Conservation (phyloP, 73 alveolate species). For the Paramecium sonneborni region DNA sequence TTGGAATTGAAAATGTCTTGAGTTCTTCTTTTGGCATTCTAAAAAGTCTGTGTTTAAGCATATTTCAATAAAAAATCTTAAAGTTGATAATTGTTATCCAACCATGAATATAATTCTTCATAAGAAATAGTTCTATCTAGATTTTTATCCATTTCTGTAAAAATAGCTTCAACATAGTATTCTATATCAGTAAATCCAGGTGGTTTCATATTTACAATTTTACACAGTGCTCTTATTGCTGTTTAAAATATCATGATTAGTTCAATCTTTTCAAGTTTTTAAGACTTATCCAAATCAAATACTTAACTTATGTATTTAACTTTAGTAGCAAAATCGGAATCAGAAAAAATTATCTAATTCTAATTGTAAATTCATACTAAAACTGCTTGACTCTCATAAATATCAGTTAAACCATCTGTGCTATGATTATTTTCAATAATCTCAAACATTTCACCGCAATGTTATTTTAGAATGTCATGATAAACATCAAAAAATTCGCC, state of each 20-base stretch:
- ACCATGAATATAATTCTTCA: constrained; percentile 32
- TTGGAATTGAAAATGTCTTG: neutral
- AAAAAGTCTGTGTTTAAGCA: neutral
- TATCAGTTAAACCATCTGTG: neutral
- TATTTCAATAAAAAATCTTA: neutral
- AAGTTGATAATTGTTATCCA: neutral
- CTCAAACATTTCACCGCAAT: constrained; percentile 43
- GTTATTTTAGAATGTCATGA: neutral
- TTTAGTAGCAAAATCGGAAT: neutral
- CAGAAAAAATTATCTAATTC: neutral
- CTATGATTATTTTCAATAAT: neutral
- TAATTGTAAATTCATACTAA: neutral
- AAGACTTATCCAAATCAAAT: constrained; percentile 5
- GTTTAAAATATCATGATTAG: constrained; percentile 18
- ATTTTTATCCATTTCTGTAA: constrained; percentile 3
- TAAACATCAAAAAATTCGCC: constrained; percentile 20
- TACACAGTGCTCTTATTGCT: neutral
- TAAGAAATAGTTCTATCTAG: neutral
- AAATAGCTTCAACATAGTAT: neutral
- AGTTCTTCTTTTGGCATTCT: constrained; percentile 30
- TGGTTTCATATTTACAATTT: constrained; percentile 26
- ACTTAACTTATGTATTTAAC: neutral
- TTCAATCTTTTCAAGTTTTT: constrained; percentile 40
- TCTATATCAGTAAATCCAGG: neutral
- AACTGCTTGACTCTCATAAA: constrained; percentile 29